Percentiles rank a stretch among this genome's conserved stretches.
Conservation (phyloP, 1,284 basidiomycete genomes). For the Coniferiporia weirii region DNA sequence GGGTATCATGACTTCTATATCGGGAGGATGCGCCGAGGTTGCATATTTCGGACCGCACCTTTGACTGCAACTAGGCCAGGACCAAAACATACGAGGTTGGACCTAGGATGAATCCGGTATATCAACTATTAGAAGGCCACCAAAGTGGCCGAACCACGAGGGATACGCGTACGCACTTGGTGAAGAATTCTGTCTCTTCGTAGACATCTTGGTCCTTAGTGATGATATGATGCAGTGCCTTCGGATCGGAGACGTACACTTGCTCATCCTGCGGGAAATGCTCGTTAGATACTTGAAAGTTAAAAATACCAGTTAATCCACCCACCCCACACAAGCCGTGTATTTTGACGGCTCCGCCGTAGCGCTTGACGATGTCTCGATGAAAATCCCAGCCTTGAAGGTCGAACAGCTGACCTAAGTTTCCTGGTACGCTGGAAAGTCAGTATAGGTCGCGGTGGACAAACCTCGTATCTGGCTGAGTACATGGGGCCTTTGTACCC, state of each 20-base stretch:
- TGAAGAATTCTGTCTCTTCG: constrained; percentile 17
- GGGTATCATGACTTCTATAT: no score
- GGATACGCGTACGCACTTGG: background rate
- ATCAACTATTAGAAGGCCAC: background rate
- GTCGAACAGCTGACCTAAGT: no score
- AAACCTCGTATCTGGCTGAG: no score
- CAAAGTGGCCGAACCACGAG: background rate
- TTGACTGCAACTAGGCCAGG: constrained; percentile 2
- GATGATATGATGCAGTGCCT: constrained; percentile 19
- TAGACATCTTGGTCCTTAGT: constrained; percentile 21
- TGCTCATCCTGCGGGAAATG: constrained; percentile 15
- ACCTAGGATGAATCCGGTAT: background rate
- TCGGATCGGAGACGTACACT: constrained; percentile 21
- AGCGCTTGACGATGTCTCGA: no score
- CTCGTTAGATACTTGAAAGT: background rate
- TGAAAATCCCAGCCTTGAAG: no score
- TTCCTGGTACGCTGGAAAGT: no score
- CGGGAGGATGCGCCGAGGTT: background rate
- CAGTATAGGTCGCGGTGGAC: no score
- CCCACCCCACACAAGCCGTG: constrained; percentile 20
- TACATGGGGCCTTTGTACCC: no score
- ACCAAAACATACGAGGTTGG: constrained; percentile 6
- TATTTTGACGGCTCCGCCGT: constrained; percentile 15
- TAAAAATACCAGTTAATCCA: background rate
- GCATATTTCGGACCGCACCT: background rate